phyloP scores from a whole-genome alignment of 1,284 basidiomycete species.

The Ustilago vetiveriae region DNA sequence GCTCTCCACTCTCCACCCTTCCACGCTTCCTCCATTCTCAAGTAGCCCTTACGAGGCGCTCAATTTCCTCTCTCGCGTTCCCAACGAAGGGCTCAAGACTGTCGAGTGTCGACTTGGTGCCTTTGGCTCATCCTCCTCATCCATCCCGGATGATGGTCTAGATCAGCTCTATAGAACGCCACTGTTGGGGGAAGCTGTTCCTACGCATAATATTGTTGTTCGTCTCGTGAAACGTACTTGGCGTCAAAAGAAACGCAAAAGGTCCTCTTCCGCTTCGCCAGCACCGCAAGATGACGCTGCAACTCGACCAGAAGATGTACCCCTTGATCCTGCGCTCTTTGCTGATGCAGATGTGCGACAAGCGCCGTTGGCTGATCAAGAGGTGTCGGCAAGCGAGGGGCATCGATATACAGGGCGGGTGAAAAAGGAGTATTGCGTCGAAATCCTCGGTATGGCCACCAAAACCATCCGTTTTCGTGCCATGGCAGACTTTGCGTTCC shows the following conservation, averaged over 20 bases:
- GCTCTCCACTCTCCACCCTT: conserved; percentile 47
- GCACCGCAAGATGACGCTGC: not conserved
- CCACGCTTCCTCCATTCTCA: conserved; percentile 31
- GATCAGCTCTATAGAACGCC: conserved; percentile 36
- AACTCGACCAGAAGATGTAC: not conserved
- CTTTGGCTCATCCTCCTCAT: not conserved
- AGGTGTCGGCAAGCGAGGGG: not conserved
- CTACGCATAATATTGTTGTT: conserved; percentile 49
- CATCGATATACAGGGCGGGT: conserved; percentile 50
- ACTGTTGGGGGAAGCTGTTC: conserved; percentile 38
- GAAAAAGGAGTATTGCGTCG: conserved; percentile 75
- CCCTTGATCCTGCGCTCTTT: conserved; percentile 29
- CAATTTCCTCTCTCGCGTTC: conserved; percentile 42
- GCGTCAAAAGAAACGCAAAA: conserved; percentile 45
- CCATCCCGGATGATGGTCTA: not conserved
- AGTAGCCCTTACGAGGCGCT: conserved; percentile 48
- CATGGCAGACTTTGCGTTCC: conserved; percentile 64
- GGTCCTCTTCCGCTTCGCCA: not conserved
- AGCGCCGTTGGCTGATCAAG: not conserved
- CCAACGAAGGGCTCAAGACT: conserved; percentile 26
- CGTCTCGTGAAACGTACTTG: conserved; percentile 46
- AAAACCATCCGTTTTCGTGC: conserved; percentile 85
- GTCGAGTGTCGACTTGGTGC: conserved; percentile 56
- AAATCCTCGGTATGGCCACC: conserved; percentile 78
- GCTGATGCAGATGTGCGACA: not conserved